Conservation (phyloP, 2,329 filamentous ascomycete species). For the Apiospora marii region DNA sequence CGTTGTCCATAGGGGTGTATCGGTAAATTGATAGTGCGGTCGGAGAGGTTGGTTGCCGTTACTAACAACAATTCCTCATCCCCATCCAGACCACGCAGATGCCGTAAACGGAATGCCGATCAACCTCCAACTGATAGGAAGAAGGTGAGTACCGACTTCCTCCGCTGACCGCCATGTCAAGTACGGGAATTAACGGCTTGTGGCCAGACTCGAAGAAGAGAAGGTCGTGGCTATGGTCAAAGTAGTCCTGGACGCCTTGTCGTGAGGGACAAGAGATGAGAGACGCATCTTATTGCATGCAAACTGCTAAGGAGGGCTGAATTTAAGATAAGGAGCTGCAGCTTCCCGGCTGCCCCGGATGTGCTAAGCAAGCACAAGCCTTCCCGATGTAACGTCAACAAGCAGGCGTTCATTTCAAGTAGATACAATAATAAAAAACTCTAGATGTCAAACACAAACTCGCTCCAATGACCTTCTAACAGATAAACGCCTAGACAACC, state of each 20-base stretch:
- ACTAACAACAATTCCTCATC: background rate
- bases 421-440: background rate
- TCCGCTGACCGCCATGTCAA: background rate
- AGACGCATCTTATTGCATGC: background rate
- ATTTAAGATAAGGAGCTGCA: background rate
- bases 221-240: constrained; percentile 44
- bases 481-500: background rate
- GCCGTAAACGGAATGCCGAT: constrained; percentile 52
- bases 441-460: constrained; percentile 6
- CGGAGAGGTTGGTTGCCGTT: background rate
- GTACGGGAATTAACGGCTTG: constrained; percentile 7
- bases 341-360: background rate
- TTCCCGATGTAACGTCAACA: background rate
- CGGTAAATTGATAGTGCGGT: background rate
- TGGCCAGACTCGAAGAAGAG: constrained; percentile 42
- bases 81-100: constrained; percentile 46
- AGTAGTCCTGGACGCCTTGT: constrained; percentile 36
- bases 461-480: background rate
- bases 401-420: background rate
- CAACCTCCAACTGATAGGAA: constrained; percentile 52
- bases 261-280: constrained; percentile 24
- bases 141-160: constrained; percentile 34
- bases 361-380: background rate
- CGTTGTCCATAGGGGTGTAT: background rate
- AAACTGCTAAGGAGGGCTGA: background rate